phyloP scores from a whole-genome alignment of 371 early-diverging fungal genomes.

The Furculomyces boomerangus region DNA sequence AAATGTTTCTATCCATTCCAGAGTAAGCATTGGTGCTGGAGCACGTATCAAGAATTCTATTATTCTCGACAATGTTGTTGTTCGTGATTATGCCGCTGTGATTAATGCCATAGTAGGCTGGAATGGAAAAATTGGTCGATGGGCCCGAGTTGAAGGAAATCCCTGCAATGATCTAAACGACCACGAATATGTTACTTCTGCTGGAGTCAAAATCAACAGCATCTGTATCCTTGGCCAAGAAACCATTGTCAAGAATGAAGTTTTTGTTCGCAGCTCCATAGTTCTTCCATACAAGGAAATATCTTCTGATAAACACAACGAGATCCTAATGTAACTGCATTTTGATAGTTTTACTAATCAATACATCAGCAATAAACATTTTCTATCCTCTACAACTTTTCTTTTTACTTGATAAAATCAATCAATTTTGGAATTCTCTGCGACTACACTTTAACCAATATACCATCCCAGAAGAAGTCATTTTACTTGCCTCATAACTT shows the following conservation, averaged over 20 bases:
- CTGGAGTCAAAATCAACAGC: constrained; percentile 79
- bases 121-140: constrained; percentile 81
- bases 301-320: constrained; percentile 72
- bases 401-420: no score
- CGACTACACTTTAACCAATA: no score
- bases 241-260: constrained; percentile 77
- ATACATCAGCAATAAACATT: no score
- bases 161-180: constrained; percentile 33
- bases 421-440: no score
- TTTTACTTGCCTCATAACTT: no score
- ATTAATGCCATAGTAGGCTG: constrained; percentile 90
- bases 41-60: constrained; percentile 90
- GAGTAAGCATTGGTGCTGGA: constrained; percentile 82
- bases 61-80: constrained; percentile 82
- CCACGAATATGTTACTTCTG: constrained; percentile 46
- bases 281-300: constrained; percentile 95
- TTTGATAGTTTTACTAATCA: no score
- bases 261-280: constrained; percentile 85
- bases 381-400: no score
- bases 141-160: constrained; percentile 87
- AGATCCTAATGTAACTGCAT: constrained; percentile 80
- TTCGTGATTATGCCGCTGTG: constrained; percentile 70
- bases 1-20: constrained; percentile 89
- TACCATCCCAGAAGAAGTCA: no score
- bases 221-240: constrained; percentile 84